Evolutionary conservation across 208 protist genomes (phyloP).

Genomic region (Crithidia expoeki): DNA sequence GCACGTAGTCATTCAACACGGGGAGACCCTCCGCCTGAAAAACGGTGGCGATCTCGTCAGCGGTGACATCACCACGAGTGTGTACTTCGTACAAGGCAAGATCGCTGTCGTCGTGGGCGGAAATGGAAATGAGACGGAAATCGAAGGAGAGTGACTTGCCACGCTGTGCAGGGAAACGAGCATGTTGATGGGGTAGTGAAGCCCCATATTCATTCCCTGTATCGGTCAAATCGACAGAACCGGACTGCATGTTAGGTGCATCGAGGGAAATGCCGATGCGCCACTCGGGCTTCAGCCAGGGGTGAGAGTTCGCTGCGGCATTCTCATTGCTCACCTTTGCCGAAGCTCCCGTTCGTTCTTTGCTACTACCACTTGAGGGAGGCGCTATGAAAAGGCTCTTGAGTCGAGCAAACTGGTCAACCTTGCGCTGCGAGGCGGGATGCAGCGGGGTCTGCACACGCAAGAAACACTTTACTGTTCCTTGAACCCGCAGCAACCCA

Average conservation of each 20-base stretch:
- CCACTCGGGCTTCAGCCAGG: constrained; percentile 35
- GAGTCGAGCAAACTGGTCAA: constrained; percentile 24
- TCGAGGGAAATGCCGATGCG: constrained; percentile 37
- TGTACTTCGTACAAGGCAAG: constrained; percentile 74
- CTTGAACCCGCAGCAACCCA: constrained; percentile 27
- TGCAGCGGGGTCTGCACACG: constrained; percentile 20
- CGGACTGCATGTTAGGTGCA: constrained; percentile 25
- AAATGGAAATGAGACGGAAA: constrained; percentile 47
- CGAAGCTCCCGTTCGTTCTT: background rate
- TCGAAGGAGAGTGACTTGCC: constrained; percentile 31
- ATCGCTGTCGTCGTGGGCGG: constrained; percentile 35
- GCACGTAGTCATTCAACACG: constrained; percentile 77
- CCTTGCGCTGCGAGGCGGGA: constrained; percentile 21
- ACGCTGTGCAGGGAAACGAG: constrained; percentile 7
- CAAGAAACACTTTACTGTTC: constrained; percentile 19
- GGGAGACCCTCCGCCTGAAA: constrained; percentile 62
- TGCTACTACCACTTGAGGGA: background rate
- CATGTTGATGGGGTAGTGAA: background rate
- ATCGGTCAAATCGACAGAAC: background rate
- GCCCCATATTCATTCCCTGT: background rate
- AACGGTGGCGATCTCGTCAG: constrained; percentile 68
- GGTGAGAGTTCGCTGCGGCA: constrained; percentile 10
- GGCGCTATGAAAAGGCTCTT: constrained; percentile 14
- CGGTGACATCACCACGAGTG: constrained; percentile 40
- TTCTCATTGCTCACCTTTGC: no score